These are phyloP conservation scores for Tetrahymena thermophila DNA, from an alignment of 73 alveolate genomes.

Conservation along the genomic window DNA sequence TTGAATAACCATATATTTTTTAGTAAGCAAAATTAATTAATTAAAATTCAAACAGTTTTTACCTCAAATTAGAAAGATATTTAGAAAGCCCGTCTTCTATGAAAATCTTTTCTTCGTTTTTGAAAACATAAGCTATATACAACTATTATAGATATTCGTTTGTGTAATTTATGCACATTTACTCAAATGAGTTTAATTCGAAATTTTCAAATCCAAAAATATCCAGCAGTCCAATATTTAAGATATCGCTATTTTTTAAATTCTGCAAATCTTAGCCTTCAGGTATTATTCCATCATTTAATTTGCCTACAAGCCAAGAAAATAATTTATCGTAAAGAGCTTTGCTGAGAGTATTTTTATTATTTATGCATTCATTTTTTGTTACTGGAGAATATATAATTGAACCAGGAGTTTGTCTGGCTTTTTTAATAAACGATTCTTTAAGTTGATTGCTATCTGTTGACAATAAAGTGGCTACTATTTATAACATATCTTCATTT, in stretches of 20 bases:
- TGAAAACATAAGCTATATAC: conserved; percentile 86
- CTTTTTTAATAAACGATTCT: conserved; percentile 31
- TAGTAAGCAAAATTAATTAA: neutral
- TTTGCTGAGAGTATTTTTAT: conserved; percentile 88
- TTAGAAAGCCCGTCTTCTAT: conserved; percentile 48
- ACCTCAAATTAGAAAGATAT: conserved; percentile 1
- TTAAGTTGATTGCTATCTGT: conserved; percentile 27
- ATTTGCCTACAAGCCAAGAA: conserved; percentile 69
- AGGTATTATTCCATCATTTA: conserved; percentile 37
- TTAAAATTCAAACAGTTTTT: neutral
- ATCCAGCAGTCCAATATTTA: conserved; percentile 84
- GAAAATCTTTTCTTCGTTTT: conserved; percentile 69
- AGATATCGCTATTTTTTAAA: neutral
- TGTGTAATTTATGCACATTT: conserved; percentile 89
- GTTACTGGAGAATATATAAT: conserved; percentile 39
- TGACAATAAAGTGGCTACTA: conserved; percentile 56
- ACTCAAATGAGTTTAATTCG: conserved; percentile 87
- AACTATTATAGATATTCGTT: conserved; percentile 90
- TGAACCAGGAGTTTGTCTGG: conserved; percentile 26
- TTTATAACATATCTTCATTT: conserved; percentile 48
- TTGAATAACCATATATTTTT: neutral
- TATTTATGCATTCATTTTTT: conserved; percentile 41
- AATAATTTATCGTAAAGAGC: conserved; percentile 85
- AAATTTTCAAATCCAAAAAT: conserved; percentile 95
- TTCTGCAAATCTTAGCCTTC: neutral